Evolutionary conservation across 225 moss, liverwort and hornwort genomes (phyloP), one percentile per base, ranked within the genome.

Genomic region (Neckera pumila): DNA sequence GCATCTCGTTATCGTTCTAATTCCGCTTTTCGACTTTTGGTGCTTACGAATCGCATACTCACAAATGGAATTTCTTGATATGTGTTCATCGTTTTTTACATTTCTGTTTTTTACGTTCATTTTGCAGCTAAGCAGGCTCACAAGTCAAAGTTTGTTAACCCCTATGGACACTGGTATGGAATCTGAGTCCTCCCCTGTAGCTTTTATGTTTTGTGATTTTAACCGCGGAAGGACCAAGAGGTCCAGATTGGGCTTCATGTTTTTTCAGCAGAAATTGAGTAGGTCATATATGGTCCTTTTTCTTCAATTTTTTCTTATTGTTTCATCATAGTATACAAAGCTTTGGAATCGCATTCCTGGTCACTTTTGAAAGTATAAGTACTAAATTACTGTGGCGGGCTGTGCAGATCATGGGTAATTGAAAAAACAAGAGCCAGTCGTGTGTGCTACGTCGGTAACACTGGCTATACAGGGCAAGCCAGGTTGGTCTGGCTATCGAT

Each of bases 111-210:
- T 75, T 47, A 17, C 47, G 75, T 86, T 75, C 9, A 47, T 34
- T 87, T 70, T 90, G 89, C 89, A 90, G 92, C 76, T 34, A 92
- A 92, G 87, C 87, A 89, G 86, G 92, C 92, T 87, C 89, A 89
- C 25, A 92, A 92, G 77, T 92, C 92, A 28, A 92, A 89, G 69
- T 92, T 92, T 57, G 90, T 92, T 81, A 6, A 92, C 59, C 92
- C 92, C 10, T 76, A 89, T 87, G 90, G 89, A 47, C 81, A 90
- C 83, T 90, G 89, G 92, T 83, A 83, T 12, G 67, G n/a, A 66
- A 67, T 38, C 84, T 77, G 30, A 81, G 58, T 75, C 65, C 74
- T 86, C 40, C 57, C 54, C 43, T 87, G 87, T 81, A 69, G 81
- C 27, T 76, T 72, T 17, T 61, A 56, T 69, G 67, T 54, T 76